These are phyloP conservation scores for Fusarium nygamai DNA, from an alignment of 2,329 filamentous ascomycete species.

Conservation along the genomic window DNA sequence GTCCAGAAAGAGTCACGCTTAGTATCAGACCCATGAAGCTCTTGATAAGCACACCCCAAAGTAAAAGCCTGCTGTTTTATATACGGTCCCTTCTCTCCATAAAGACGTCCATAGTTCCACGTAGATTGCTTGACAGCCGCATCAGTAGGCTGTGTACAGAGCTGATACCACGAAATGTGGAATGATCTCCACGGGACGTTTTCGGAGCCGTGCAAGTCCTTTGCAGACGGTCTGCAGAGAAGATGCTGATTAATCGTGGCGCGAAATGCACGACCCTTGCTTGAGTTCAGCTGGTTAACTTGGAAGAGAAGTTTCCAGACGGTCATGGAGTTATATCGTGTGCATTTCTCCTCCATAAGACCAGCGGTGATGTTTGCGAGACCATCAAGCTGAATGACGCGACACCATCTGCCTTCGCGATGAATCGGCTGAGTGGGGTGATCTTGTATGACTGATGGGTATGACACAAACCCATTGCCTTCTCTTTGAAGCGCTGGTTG, in stretches of 20 bases:
- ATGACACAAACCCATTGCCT: background rate
- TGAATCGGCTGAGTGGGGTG: background rate
- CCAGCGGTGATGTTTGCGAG: background rate
- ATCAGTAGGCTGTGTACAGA: background rate
- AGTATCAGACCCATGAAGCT: background rate
- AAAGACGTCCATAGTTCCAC: background rate
- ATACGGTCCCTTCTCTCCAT: background rate
- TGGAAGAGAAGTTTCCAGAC: conserved; percentile 1
- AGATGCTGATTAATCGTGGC: background rate
- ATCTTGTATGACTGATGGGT: background rate
- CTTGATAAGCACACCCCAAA: background rate
- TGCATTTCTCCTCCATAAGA: background rate
- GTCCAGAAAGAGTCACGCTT: background rate
- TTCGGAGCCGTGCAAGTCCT: background rate
- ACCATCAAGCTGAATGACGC: background rate
- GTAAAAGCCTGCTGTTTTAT: conserved; percentile 1
- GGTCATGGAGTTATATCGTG: background rate
- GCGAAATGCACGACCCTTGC: background rate
- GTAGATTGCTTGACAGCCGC: background rate
- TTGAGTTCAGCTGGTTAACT: background rate
- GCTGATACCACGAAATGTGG: conserved; percentile 1
- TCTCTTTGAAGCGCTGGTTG: background rate
- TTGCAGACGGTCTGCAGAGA: background rate
- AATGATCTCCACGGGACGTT: background rate
- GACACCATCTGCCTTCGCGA: background rate